Evolutionary conservation across 495 filamentous ascomycete genomes (phyloP), one percentile per base, ranked within the genome.

Genomic region (Podospora tetraspora): DNA sequence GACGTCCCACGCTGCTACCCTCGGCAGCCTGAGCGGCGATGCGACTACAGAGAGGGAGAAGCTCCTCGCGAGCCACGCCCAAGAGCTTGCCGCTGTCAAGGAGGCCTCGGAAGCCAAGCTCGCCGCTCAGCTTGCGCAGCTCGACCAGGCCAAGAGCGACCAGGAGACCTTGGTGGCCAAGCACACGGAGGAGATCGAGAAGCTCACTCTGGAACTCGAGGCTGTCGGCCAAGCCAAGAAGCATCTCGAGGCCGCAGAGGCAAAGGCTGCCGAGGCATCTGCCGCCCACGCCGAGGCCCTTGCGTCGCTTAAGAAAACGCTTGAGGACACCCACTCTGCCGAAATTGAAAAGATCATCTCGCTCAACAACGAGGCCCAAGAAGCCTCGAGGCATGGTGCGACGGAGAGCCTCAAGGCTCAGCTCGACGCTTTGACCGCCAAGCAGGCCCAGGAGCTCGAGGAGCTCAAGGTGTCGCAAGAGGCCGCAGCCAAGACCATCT

Each of bases 331-430:
- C 13, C 82, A 86, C 66, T 77, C 77, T 6, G 72, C 75, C 29
- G 84, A 86, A 66, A 68, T 85, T 9, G 82, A 86, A 71, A 80
- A 83, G 70, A 70, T 86, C 25, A 79, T 82, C 57, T 70, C 76
- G 0, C 69, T 76, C 70, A 76, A 84, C 69, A 76, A 79, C 61
- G 79, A 83, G 68, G 77, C 80, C 27, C 74, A 80, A 29, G 78
- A 83, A 69, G 76, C 74, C 59, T 66, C 75, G 61, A 79, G 76
- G 74, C 74, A 74, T 11, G 76, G 80, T 19, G 70, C 73, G 27
- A 71, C 75, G 7, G 66, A 72, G 32, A 75, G 67, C 13, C 66
- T 75, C 32, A 75, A 79, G 64, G 70, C 75, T 2, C 70, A 75
- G 66, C 69, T 82, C 24, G 80, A 83, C 23, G 76, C 71, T n/a